Evolutionary conservation across 2,329 filamentous ascomycete species (phyloP).

Genomic region (Xylariaceae sp.): DNA sequence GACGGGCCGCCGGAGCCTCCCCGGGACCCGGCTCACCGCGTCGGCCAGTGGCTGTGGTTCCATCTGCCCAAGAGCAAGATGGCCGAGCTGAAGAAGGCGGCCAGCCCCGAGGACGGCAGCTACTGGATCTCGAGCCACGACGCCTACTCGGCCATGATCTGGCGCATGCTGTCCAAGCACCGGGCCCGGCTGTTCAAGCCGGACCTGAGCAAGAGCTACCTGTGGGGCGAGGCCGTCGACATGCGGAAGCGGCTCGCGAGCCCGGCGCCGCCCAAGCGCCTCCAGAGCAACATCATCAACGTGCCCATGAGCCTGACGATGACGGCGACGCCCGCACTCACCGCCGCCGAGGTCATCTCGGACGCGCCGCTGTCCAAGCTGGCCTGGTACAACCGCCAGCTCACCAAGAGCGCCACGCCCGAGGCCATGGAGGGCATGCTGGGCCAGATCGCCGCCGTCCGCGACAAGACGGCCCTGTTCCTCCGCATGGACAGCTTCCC

Average conservation of each 20-base stretch:
- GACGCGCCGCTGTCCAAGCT: slow-evolving; percentile 27
- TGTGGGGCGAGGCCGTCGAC: slow-evolving; percentile 4
- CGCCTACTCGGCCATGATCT: slow-evolving; percentile 33
- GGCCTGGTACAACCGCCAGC: slow-evolving; percentile 23
- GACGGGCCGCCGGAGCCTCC: slow-evolving; percentile 1
- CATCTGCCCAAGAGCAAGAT: slow-evolving; percentile 37
- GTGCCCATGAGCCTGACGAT: slow-evolving; percentile 7
- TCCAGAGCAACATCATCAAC: slow-evolving; percentile 22
- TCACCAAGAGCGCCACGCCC: slow-evolving; percentile 28
- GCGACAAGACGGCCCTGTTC: slow-evolving; percentile 24
- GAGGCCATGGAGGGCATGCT: slow-evolving; percentile 23
- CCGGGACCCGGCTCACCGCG: slow-evolving; percentile 1
- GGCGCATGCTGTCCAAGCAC: slow-evolving; percentile 30
- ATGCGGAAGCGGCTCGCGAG: slow-evolving; percentile 29
- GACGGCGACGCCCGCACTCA: slow-evolving; percentile 19
- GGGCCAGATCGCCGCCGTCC: slow-evolving; percentile 24
- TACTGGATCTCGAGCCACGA: slow-evolving; percentile 40
- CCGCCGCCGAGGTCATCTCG: slow-evolving; percentile 26
- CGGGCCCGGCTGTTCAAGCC: slow-evolving; percentile 26
- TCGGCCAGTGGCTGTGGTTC: slow-evolving; percentile 27
- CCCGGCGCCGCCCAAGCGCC: slow-evolving; percentile 24
- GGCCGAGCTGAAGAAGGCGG: slow-evolving; percentile 30
- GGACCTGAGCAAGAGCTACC: slow-evolving; percentile 10
- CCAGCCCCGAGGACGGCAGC: slow-evolving; percentile 18
- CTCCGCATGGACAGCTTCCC: slow-evolving; percentile 5